Base-by-base conservation (phyloP, 257 asterid genomes). In the Petrea volubilis region DNA sequence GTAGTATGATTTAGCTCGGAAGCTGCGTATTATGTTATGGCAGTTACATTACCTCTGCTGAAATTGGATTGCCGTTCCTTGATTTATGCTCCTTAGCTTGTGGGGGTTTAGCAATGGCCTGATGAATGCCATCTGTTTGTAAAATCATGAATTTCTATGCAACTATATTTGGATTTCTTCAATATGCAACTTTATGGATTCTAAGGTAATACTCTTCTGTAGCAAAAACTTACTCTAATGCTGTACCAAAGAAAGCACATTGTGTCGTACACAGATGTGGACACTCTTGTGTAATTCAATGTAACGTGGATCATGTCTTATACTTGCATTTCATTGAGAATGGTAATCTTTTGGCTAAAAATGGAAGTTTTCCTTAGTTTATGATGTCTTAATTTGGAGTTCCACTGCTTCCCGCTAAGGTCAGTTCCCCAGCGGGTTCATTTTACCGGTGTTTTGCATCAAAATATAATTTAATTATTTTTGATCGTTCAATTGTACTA, bases 1-100 rank as follows among this genome's bases (percentile, higher is more conserved):
- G 68, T 55, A 60, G 24, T 34, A 23, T 25, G 68, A 21, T 57
- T 74, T 52, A 79, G 69, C 43, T 71, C 28, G 49, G 61, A 75
- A 74, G 59, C 27, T 60, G 13, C 2, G 40, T 34, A 47, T 43
- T 40, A 21, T 79, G 60, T 57, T 29, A 15, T 41, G 58, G 31
- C 67, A 68, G 6, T 75, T 55, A 23, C 46, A 52, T 60, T 73
- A 36, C 36, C 43, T n/a, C 4, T 33, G 64, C 52, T 61, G 55
- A 33, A 68, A 44, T 66, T 68, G 40, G 64, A 36, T 73, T 25
- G 49, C 43, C 55, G 28, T 69, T 46, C 11, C 13, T 49, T 21
- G 70, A 4, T 20, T 25, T 6, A 12, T 60, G 38, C 52, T 64
- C 46, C 41, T 28, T 41, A 5, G 64, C 47, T 40, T 57, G 11